Evolutionary conservation across 257 asterid species (phyloP).

Genomic region (Penstemon newberryi): DNA sequence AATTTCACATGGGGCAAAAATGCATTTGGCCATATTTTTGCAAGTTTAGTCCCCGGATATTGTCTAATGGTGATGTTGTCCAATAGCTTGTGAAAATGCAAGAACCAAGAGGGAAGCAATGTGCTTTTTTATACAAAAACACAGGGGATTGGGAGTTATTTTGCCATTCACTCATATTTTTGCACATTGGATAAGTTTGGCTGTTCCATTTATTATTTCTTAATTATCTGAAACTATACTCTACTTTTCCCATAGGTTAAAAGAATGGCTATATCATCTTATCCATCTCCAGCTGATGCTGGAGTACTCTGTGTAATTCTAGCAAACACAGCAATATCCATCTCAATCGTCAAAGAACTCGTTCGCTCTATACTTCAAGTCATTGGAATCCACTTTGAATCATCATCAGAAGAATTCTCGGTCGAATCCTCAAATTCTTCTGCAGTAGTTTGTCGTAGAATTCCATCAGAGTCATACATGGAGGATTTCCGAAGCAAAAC

Average conservation of each 20-base stretch:
- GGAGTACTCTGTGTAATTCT: conserved; percentile 81
- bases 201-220: not conserved
- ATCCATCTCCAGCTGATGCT: conserved; percentile 79
- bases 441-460: conserved; percentile 37
- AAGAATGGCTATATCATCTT: conserved; percentile 81
- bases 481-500: conserved; percentile 68
- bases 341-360: conserved; percentile 71
- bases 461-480: conserved; percentile 68
- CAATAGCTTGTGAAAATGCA: not conserved
- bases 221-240: conserved; percentile 26
- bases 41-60: no score
- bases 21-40: no score
- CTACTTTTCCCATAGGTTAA: conserved; percentile 28
- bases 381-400: conserved; percentile 58
- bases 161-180: not conserved
- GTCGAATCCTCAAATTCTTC: conserved; percentile 47
- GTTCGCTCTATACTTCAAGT: conserved; percentile 68
- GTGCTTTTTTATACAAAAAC: not conserved
- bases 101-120: not conserved
- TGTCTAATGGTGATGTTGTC: no score
- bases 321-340: conserved; percentile 81
- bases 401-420: conserved; percentile 69
- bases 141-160: not conserved
- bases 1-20: no score
- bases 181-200: not conserved